Evolutionary conservation across 495 filamentous ascomycete genomes (phyloP).

Genomic region (Annulohypoxylon moriforme): DNA sequence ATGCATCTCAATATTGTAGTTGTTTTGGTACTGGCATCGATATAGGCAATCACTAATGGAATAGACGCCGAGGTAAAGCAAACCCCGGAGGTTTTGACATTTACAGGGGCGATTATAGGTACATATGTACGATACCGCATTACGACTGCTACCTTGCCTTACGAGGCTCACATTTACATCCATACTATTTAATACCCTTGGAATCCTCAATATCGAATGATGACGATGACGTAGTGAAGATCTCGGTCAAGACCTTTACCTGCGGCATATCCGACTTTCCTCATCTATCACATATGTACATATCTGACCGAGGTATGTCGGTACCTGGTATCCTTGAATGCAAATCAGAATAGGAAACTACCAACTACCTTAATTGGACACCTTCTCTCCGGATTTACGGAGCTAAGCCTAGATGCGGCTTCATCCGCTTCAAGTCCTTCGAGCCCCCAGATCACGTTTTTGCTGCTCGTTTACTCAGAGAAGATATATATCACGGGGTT

Average conservation of each 20-base stretch:
- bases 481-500: background rate
- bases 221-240: slow-evolving; percentile 14
- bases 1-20: background rate
- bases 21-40: too few species aligned
- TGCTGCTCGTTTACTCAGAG: background rate
- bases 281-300: background rate
- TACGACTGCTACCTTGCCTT: background rate
- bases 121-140: background rate
- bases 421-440: background rate
- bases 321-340: background rate
- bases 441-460: background rate
- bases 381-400: background rate
- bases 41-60: background rate
- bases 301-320: background rate
- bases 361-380: slow-evolving; percentile 3
- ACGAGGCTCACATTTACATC: background rate
- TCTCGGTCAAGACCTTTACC: background rate
- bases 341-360: slow-evolving; percentile 1
- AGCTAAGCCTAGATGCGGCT: background rate
- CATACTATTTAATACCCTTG: background rate
- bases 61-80: background rate
- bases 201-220: background rate
- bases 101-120: background rate
- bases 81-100: background rate
- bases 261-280: slow-evolving; percentile 18